Percentiles rank a stretch among this genome's conserved stretches.
Conservation (phyloP, 1,284 basidiomycete species). For the Jaminaea rosea region DNA sequence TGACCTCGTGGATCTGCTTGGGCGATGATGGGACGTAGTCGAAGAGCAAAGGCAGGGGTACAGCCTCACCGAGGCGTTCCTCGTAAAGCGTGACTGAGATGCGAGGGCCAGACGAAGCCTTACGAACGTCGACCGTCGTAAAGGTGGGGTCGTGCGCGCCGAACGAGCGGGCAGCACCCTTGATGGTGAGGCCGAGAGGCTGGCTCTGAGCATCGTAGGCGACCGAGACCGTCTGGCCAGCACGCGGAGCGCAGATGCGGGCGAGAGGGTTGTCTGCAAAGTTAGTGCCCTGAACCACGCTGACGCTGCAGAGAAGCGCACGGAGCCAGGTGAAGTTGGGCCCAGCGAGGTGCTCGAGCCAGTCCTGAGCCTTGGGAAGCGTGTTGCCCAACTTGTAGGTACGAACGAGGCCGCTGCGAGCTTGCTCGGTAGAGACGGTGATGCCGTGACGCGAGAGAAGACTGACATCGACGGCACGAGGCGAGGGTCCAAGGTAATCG, state of each 20-base stretch:
- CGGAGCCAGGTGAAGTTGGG: conserved; percentile 72
- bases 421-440: conserved; percentile 8
- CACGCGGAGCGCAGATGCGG: conserved; percentile 73
- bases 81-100: conserved; percentile 77
- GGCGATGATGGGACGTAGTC: conserved; percentile 63
- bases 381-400: conserved; percentile 19
- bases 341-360: conserved; percentile 80
- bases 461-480: conserved; percentile 48
- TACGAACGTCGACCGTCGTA: conserved; percentile 63
- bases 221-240: conserved; percentile 66
- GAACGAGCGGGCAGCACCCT: conserved; percentile 71
- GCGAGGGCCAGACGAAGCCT: conserved; percentile 27
- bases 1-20: conserved; percentile 81
- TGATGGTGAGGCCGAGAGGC: conserved; percentile 56
- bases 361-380: conserved; percentile 51
- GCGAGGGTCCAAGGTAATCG: conserved; percentile 70
- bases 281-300: conserved; percentile 51
- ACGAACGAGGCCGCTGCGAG: conserved; percentile 52
- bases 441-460: conserved; percentile 50
- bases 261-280: conserved; percentile 85
- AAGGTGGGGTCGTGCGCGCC: conserved; percentile 66
- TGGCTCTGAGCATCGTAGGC: conserved; percentile 50
- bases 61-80: conserved; percentile 65
- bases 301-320: conserved; percentile 71
- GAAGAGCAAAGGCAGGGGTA: conserved; percentile 77